Evolutionary conservation across 1,284 basidiomycete genomes (phyloP), one percentile per base, ranked within the genome.

Genomic region (Sporisorium sorghi): DNA sequence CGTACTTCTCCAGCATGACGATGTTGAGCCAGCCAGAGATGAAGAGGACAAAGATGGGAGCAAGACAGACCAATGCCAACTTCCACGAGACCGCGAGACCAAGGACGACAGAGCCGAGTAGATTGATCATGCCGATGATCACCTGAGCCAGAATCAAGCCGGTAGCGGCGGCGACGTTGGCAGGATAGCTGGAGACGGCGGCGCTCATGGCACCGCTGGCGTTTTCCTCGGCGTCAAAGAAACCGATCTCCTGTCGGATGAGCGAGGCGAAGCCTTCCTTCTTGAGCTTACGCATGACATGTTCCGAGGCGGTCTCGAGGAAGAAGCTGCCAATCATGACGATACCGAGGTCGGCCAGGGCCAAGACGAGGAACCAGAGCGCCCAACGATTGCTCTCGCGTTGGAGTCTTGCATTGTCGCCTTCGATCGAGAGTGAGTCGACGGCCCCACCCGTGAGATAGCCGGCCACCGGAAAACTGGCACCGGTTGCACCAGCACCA

Each of bases 131-230:
- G 23, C 73, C 60, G 30, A 82, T 83, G 47, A 87, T 58, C 32
- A 86, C 57, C 61, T 86, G 85, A 8, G 80, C 79, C 24, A 85
- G 72, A n/a, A 86, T 81, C 10, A 86, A 65, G 23, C 86, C 86
- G 17, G 85, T 76, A 11, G 85, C 81, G 5, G 73, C 76, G 6
- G 84, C 85, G n/a, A 86, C 81, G 42, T 85, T 84, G 17, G 79
- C 53, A 0, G 86, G 83, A 52, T 86, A 81, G 21, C 67, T 77
- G 11, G 83, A 78, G 8, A 85, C 78, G 8, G 82, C 81, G 9
- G 86, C 80, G 17, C 85, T 85, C 48, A 87, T 82, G 12, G 79
- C 79, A 8, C 86, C 86, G 35, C 82, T 77, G 0, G 81, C 83
- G 15, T 84, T 78, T n/a, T 83, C 77, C 30, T 82, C 80, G 2